Base-by-base conservation (phyloP, 2,329 filamentous ascomycete species). In the Penicillium hordei region DNA sequence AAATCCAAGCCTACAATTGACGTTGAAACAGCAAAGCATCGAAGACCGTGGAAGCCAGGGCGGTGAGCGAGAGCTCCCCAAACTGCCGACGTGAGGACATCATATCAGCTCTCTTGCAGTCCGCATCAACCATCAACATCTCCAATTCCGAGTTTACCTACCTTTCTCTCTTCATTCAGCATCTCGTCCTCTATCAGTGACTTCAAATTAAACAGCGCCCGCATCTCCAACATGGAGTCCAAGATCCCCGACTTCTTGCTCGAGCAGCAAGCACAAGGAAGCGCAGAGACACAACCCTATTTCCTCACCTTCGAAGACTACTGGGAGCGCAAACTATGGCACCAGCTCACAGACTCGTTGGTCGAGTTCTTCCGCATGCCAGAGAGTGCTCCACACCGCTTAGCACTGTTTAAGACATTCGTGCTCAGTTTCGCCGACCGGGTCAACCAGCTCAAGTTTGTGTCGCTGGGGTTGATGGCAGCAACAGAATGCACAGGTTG, bases 291-390 rank as follows among this genome's bases (percentile, higher is more conserved):
- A 52, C 93, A 97, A 79, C 85, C 89, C 70, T 86, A 90, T 71
- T 90, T 97, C 76, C 84, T 99, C 69, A 86, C 89, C 70, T 96
- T 99, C 66, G 94, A 99, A 81, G 92, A 96, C 75, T 90, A 87
- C 73, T 99, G 94, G 94, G 94, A 99, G 82, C 88, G 93, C 70
- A 97, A 97, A 81, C 85, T 99, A 79, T 99, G 94, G 94, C 94
- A 99, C 81, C 93, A 99, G 79, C 89, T 99, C 66, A 99, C 94
- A 36, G 89, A 96, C 72, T 83, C 88, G 52, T 85, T 99, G 56
- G 82, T 96, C 68, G 84, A 90, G 66, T 97, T 93, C 84, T 99
- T 97, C 81, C 87, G 88, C 70, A 80, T 90, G 68, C 84, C 89
- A 44, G 86, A 88, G 72, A 97, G 93, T 77, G 89, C 87, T 56